Conservation (phyloP, 2,329 filamentous ascomycete genomes). For the Alternaria arbusti region DNA sequence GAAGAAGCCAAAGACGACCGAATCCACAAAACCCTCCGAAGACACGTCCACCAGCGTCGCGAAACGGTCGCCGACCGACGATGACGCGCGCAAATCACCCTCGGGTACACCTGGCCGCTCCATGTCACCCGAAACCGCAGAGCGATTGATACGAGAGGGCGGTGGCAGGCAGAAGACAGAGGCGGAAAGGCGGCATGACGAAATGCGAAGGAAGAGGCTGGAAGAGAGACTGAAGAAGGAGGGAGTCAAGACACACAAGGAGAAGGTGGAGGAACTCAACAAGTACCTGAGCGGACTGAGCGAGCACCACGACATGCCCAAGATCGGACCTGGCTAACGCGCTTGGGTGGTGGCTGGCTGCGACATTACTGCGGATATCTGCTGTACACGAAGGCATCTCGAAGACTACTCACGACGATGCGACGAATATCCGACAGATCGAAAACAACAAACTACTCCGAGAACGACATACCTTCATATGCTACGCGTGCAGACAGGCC, state of each 20-base stretch:
- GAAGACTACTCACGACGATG: not conserved
- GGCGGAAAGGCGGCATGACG: slow-evolving; percentile 80
- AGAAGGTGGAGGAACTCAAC: slow-evolving; percentile 94
- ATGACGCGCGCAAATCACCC: slow-evolving; percentile 24
- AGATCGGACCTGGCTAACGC: slow-evolving; percentile 62
- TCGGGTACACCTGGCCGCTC: slow-evolving; percentile 35
- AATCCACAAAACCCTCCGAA: slow-evolving; percentile 12
- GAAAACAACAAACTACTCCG: not conserved
- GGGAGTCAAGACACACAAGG: slow-evolving; percentile 94
- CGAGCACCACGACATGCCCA: slow-evolving; percentile 93
- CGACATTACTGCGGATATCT: not conserved
- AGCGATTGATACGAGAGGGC: slow-evolving; percentile 32
- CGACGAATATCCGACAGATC: not conserved
- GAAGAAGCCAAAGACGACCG: slow-evolving; percentile 47
- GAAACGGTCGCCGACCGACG: slow-evolving; percentile 16
- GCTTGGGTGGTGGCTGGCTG: not conserved
- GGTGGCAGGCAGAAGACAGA: slow-evolving; percentile 72
- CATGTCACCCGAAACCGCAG: slow-evolving; percentile 43
- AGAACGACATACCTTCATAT: not conserved
- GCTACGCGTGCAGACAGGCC: not conserved
- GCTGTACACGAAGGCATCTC: not conserved
- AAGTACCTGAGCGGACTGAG: slow-evolving; percentile 89
- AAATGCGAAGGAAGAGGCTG: slow-evolving; percentile 79
- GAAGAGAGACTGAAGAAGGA: slow-evolving; percentile 82
- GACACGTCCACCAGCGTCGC: slow-evolving; percentile 24